A percentile compares a stretch with the other conserved stretches of the same genome.
phyloP scores from a whole-genome alignment of 1,139 yeast genomes.

The Pneumocystis murina region DNA sequence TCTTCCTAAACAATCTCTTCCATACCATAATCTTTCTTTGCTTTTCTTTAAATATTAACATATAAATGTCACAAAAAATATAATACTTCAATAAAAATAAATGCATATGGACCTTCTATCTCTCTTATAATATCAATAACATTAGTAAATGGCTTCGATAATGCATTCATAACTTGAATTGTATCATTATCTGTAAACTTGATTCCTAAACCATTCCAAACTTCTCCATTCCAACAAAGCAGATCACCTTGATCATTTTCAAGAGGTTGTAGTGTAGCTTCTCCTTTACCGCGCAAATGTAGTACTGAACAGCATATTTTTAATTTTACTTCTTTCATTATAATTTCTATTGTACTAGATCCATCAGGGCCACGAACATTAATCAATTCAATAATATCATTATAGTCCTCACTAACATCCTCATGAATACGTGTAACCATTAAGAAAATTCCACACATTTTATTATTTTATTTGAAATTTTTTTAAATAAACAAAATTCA shows the following conservation, averaged over 20 bases:
- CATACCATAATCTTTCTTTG: slow-evolving; percentile 43
- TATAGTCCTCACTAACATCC: neutral
- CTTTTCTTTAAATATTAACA: slow-evolving; percentile 3
- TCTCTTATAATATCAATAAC: slow-evolving; percentile 25
- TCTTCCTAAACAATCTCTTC: slow-evolving; percentile 71
- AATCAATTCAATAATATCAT: neutral
- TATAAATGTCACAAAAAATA: neutral
- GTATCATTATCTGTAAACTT: slow-evolving; percentile 36
- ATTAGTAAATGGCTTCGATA: slow-evolving; percentile 18
- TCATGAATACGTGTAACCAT: neutral
- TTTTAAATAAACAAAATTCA: too few relatives aligned
- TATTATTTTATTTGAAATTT: neutral
- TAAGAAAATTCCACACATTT: neutral
- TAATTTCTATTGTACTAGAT: neutral
- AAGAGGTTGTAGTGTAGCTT: slow-evolving; percentile 10
- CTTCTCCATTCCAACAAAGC: slow-evolving; percentile 9
- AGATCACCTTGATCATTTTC: slow-evolving; percentile 4
- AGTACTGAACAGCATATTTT: slow-evolving; percentile 31
- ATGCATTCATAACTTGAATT: slow-evolving; percentile 25
- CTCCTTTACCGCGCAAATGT: slow-evolving; percentile 65
- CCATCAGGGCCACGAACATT: neutral
- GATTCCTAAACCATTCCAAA: neutral
- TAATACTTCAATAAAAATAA: slow-evolving; percentile 35
- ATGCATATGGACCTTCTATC: slow-evolving; percentile 73
- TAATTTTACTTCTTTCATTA: neutral